A percentile compares a stretch with the other conserved stretches of the same genome.
Evolutionary conservation across 345 rosid genomes (phyloP).

Genomic region (Rhizophora apiculata): DNA sequence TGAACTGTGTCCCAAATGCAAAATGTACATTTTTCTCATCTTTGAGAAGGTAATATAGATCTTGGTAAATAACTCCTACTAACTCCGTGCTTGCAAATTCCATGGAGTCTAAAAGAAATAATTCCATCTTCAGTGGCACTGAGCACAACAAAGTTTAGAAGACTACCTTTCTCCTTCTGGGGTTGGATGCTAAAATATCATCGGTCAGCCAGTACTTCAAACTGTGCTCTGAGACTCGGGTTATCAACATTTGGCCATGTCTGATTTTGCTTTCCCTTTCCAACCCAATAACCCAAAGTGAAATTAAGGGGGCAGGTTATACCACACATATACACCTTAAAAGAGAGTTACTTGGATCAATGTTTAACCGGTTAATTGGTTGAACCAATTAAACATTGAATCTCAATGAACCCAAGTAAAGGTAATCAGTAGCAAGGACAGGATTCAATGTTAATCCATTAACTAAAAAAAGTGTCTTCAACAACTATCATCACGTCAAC

Average conservation of each 20-base stretch:
- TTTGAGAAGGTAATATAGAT: constrained; percentile 75
- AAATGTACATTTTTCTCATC: constrained; percentile 85
- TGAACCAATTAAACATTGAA: too few relatives aligned
- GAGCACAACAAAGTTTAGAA: background rate
- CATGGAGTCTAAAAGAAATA: background rate
- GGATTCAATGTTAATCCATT: too few relatives aligned
- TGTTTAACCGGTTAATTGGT: too few relatives aligned
- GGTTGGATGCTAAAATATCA: constrained; percentile 70
- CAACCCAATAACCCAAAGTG: constrained; percentile 82
- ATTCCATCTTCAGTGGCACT: too few relatives aligned
- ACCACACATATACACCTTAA: constrained; percentile 58
- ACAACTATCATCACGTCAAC: constrained; percentile 6
- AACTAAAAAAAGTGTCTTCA: background rate
- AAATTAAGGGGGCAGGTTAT: constrained; percentile 74
- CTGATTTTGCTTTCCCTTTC: constrained; percentile 51
- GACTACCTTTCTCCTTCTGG: constrained; percentile 35
- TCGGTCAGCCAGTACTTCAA: constrained; percentile 90
- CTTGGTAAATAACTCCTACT: constrained; percentile 65
- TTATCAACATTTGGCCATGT: constrained; percentile 59
- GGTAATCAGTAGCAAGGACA: too few relatives aligned
- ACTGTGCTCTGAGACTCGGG: constrained; percentile 61
- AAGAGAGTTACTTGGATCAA: constrained; percentile 22
- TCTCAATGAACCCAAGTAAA: too few relatives aligned
- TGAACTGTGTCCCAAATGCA: constrained; percentile 60
- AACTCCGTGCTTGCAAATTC: background rate